A percentile compares a stretch with the other conserved stretches of the same genome.
phyloP scores from a whole-genome alignment of 345 rosid genomes.

The Acer campestre region DNA sequence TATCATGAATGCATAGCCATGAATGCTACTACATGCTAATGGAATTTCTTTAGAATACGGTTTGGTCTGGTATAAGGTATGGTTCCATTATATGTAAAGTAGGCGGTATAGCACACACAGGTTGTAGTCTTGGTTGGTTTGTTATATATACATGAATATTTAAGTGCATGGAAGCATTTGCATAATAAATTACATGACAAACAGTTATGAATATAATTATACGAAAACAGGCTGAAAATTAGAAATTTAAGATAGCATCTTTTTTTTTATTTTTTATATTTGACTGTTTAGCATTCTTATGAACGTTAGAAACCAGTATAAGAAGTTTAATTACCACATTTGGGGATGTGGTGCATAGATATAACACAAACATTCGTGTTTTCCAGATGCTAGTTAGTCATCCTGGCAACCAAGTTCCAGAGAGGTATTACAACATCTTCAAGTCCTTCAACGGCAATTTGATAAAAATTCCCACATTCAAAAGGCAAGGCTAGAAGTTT shows the following conservation, averaged over 20 bases:
- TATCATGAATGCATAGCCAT: background rate
- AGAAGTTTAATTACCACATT: background rate
- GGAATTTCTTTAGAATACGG: too few relatives aligned
- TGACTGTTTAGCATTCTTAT: background rate
- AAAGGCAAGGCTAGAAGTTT: background rate
- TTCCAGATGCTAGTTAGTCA: background rate
- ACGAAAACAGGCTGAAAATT: background rate
- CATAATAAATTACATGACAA: background rate
- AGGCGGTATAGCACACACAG: background rate
- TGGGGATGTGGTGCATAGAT: background rate
- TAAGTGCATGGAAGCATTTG: background rate
- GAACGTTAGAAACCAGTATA: background rate
- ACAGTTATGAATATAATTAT: background rate
- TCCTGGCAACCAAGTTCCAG: too few relatives aligned
- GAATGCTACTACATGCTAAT: background rate
- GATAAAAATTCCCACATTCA: background rate
- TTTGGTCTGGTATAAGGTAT: too few relatives aligned
- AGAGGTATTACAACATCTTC: background rate
- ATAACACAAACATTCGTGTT: background rate
- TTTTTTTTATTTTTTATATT: too few relatives aligned
- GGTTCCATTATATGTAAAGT: background rate
- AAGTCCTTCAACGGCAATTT: too few relatives aligned
- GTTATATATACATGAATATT: background rate
- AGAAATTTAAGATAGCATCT: background rate
- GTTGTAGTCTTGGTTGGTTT: background rate